Evolutionary conservation across 768 basidiomycete genomes (phyloP), one percentile per base, ranked within the genome.

Genomic region (Tylopilus felleus): DNA sequence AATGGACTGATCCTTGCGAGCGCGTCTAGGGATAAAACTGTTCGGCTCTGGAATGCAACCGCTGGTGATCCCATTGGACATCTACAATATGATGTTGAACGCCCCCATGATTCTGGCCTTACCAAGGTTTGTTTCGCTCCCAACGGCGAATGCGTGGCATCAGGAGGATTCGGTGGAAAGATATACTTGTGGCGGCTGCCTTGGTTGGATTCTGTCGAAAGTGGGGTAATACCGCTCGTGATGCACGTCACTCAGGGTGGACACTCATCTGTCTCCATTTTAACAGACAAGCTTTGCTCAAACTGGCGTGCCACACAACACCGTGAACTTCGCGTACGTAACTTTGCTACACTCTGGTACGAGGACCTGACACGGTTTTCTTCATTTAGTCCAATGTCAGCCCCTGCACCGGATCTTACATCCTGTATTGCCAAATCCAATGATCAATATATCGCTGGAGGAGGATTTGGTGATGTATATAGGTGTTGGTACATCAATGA

Each of bases 1-100:
- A 44, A 52, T 12, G 60, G 55, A 7, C 23, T 22, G 0, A 52
- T 40, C 22, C 40, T 61, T 14, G 60, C 60, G 1, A 61, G 59
- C 14, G 47, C 40, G 2, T 60, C 60, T 1, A 1, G 0, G 4
- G 59, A 61, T 47, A 0, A 16, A 3, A 41, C 52, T 0, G 9
- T 61, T 28, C 43, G 60, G 17, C 45, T 61, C 36, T 61, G 59
- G 60, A 14, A 54, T 7, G 1, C 44, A 10, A 9, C 40, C 1
- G 49, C 38, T 22, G 55, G 59, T 1, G 0, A 14, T 16, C 36
- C 47, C 0, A 3, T 61, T 2, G 49, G 22, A 16, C 21, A 9
- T 29, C 25, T 56, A n/a, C 48, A 21, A 5, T 41, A 45, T 19
- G 1, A 9, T 1, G 10, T n/a, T n/a, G n/a, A n/a, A n/a, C n/a